Conservation (phyloP, 2,329 filamentous ascomycete genomes). For the Fusarium redolens region DNA sequence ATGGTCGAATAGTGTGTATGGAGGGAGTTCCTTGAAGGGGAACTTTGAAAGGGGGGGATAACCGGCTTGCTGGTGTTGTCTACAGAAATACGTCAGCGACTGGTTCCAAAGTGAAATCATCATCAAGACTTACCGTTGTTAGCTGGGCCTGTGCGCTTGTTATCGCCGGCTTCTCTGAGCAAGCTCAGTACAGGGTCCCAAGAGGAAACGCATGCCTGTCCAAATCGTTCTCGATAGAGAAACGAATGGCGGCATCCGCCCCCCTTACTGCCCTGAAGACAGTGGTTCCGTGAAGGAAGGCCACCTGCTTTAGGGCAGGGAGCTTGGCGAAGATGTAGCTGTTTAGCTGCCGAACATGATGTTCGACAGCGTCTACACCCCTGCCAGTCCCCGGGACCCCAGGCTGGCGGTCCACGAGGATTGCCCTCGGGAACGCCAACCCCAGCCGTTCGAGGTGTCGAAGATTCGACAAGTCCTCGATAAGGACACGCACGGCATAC, state of each 20-base stretch:
- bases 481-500: fast-evolving
- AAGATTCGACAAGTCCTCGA: background rate
- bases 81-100: background rate
- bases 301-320: background rate
- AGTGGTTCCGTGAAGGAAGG: background rate
- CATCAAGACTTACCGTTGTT: background rate
- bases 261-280: background rate
- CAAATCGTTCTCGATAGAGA: background rate
- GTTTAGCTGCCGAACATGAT: background rate
- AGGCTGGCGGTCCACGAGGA: background rate
- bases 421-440: background rate
- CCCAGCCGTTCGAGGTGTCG: background rate
- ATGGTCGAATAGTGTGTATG: too few species aligned
- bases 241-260: background rate
- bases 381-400: background rate
- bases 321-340: background rate
- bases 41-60: too few species aligned
- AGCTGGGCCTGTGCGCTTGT: fast-evolving
- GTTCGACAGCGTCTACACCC: background rate
- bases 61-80: too few species aligned
- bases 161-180: background rate
- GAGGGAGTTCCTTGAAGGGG: too few species aligned
- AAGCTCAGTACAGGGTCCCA: background rate
- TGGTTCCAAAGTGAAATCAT: background rate
- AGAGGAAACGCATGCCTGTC: background rate